These are phyloP conservation scores for Pseudocohnilembus persalinus DNA, from an alignment of 169 alveolate species.

Conservation along the genomic window DNA sequence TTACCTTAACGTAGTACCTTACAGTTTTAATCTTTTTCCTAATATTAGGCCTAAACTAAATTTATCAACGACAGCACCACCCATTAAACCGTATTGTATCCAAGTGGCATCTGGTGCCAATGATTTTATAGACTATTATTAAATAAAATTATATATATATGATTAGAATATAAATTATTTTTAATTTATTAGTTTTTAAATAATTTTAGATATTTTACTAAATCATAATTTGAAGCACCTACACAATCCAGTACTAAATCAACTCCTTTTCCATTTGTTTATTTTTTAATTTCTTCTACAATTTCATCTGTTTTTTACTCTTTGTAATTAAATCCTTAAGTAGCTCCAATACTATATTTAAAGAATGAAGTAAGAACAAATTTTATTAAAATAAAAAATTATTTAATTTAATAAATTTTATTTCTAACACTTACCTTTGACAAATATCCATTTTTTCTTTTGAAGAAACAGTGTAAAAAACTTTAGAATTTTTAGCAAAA, in stretches of 20 bases:
- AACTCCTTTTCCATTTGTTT: slow-evolving; percentile 59
- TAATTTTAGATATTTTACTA: not conserved
- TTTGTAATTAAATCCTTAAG: slow-evolving; percentile 52
- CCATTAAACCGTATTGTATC: slow-evolving; percentile 73
- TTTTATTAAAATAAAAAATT: not conserved
- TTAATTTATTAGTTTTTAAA: not conserved
- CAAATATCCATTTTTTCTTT: slow-evolving; percentile 52
- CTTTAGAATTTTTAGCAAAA: slow-evolving; percentile 53
- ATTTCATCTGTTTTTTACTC: slow-evolving; percentile 34
- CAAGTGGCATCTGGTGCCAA: slow-evolving; percentile 67
- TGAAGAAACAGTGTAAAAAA: slow-evolving; percentile 54
- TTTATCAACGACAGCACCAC: slow-evolving; percentile 55
- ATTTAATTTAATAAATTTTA: not conserved
- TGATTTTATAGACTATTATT: slow-evolving; percentile 45
- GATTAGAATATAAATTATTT: too few relatives aligned
- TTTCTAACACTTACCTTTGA: slow-evolving; percentile 4
- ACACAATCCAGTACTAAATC: slow-evolving; percentile 72
- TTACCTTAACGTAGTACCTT: slow-evolving; percentile 48
- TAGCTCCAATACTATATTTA: slow-evolving; percentile 55
- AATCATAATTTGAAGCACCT: slow-evolving; percentile 49
- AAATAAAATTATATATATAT: slow-evolving; percentile 1
- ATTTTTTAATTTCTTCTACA: slow-evolving; percentile 33
- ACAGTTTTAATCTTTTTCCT: slow-evolving; percentile 49
- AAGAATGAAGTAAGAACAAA: too few relatives aligned
- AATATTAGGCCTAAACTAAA: slow-evolving; percentile 40